Evolutionary conservation across 352 stramenopile species (phyloP).

Genomic region (Globisporangium canariense): DNA sequence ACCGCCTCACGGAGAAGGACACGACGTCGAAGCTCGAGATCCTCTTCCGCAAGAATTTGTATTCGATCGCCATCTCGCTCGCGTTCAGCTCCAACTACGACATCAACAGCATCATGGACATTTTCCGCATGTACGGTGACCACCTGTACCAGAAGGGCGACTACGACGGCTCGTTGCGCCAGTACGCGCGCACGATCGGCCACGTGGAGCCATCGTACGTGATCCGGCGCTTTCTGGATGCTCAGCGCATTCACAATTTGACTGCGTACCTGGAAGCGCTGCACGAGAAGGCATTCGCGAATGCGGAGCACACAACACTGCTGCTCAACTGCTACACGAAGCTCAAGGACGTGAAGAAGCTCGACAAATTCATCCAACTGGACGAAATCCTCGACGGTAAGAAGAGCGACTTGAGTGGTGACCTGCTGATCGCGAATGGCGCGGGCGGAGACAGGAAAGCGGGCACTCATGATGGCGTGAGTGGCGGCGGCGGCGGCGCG

Average conservation of each 20-base stretch:
- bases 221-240: constrained; percentile 97
- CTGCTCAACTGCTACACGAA: constrained; percentile 96
- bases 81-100: constrained; percentile 94
- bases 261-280: constrained; percentile 96
- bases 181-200: constrained; percentile 97
- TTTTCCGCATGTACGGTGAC: constrained; percentile 96
- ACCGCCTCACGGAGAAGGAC: constrained; percentile 93
- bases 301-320: constrained; percentile 91
- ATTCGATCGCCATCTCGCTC: constrained; percentile 96
- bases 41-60: constrained; percentile 97
- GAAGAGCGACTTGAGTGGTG: constrained; percentile 28
- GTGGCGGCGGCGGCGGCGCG: constrained; percentile 11
- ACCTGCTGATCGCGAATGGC: constrained; percentile 22
- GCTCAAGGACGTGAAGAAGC: constrained; percentile 91
- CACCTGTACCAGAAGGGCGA: constrained; percentile 98
- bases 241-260: constrained; percentile 95
- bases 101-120: constrained; percentile 94
- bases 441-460: constrained; percentile 12
- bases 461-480: constrained; percentile 18
- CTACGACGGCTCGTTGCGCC: constrained; percentile 93
- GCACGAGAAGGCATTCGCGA: constrained; percentile 90
- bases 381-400: constrained; percentile 65
- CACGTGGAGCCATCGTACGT: constrained; percentile 98
- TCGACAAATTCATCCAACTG: constrained; percentile 90
- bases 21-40: constrained; percentile 96